Evolutionary conservation across 306 rosid genomes (phyloP), one percentile per base, ranked within the genome.

Genomic region (Malus sylvestris): DNA sequence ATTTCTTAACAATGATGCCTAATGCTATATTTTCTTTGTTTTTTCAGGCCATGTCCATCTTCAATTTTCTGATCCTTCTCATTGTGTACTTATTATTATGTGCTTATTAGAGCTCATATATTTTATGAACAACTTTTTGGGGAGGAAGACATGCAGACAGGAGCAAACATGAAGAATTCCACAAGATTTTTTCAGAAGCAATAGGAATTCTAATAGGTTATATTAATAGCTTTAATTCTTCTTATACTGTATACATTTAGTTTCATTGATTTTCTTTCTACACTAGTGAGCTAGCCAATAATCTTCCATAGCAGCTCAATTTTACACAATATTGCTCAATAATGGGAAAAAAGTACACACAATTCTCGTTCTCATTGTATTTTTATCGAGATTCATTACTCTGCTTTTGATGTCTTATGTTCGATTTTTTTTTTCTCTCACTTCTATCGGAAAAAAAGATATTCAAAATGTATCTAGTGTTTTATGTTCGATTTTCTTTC

Each of bases 21-120:
- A 29, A 80, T 82, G 40, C 49, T 33, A 5, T 20, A 30, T 25
- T 68, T 25, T 10, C 57, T 78, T 40, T 49, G 76, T 61, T 68
- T 35, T 72, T 73, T 86, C 93, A 91, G 98, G 89, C 18, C 42
- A 40, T 86, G 75, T 77, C 86, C 7, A 72, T 81, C 75, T 77
- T 82, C 76, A 80, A 76, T 55, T 79, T 82, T 69, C 29, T 88
- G 68, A 68, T 78, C 42, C 77, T 80, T 49, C 70, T 82, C 55
- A 16, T 80, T 10, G 70, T 82, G 32, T 67, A 35, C 79, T 78
- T 85, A 10, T 76, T 85, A 14, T 66, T 82, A 40, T 73, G 70
- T 70, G 72, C 61, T 71, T 78, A 62, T 77, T 61, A 49, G 55
- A 5, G 79, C 67, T 81, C 72, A 59, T 44, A 63, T 63, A 75